These are phyloP conservation scores for Flaveria floridana DNA, from an alignment of 140 eudicot genomes.

Conservation along the genomic window DNA sequence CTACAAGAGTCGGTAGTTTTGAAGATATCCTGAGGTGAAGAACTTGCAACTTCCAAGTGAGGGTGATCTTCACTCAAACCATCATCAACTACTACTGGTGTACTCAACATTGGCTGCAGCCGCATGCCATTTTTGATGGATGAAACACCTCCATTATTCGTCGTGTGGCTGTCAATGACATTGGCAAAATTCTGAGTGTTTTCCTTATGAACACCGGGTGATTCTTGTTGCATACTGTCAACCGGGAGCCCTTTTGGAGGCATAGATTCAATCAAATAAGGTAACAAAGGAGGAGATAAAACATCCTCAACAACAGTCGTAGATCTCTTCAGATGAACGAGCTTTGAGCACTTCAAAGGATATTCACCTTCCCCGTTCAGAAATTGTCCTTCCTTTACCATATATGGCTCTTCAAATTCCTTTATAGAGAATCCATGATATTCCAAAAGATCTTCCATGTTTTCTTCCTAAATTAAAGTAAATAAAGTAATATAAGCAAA, in stretches of 20 bases:
- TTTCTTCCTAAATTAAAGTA: constrained; percentile 59
- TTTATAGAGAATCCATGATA: constrained; percentile 78
- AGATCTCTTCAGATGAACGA: constrained; percentile 72
- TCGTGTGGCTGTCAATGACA: constrained; percentile 42
- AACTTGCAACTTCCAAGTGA: constrained; percentile 39
- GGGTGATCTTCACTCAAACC: constrained; percentile 28
- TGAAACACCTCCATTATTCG: constrained; percentile 34
- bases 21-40: constrained; percentile 38
- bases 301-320: constrained; percentile 56
- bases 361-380: constrained; percentile 55
- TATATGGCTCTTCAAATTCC: constrained; percentile 86
- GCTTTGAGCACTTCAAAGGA: constrained; percentile 72
- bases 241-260: constrained; percentile 33
- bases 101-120: constrained; percentile 32
- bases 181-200: constrained; percentile 24
- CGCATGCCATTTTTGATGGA: constrained; percentile 39
- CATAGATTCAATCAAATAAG: constrained; percentile 31
- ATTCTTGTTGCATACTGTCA: constrained; percentile 25
- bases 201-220: constrained; percentile 24
- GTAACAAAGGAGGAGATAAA: constrained; percentile 38
- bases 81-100: constrained; percentile 26
- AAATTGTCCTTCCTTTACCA: constrained; percentile 86
- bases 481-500: constrained; percentile 14
- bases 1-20: constrained; percentile 20
- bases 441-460: constrained; percentile 68